These are phyloP conservation scores for Kodamaea restingae DNA, from an alignment of 805 yeast species.

Conservation along the genomic window DNA sequence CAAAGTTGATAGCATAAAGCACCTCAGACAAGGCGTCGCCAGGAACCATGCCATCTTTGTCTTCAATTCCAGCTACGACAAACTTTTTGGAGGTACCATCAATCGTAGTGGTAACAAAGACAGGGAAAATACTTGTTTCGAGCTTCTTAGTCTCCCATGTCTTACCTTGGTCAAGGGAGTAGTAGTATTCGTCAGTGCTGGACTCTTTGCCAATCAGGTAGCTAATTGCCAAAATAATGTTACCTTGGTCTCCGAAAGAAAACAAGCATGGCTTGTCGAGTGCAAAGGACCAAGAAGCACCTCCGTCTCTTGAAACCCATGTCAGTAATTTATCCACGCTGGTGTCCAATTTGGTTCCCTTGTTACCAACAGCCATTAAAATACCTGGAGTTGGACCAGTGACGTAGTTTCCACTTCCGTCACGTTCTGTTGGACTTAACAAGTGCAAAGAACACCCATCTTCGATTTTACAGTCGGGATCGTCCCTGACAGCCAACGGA, in stretches of 20 bases:
- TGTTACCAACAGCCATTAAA: slow-evolving; percentile 28
- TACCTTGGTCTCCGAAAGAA: slow-evolving; percentile 76
- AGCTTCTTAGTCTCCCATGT: slow-evolving; percentile 56
- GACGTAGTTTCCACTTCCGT: slow-evolving; percentile 41
- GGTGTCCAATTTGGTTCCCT: slow-evolving; percentile 23
- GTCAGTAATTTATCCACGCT: slow-evolving; percentile 33
- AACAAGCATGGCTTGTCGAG: slow-evolving; percentile 50
- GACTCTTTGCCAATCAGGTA: slow-evolving; percentile 15
- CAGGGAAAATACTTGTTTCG: slow-evolving; percentile 40
- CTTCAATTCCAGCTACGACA: slow-evolving; percentile 43
- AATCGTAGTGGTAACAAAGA: slow-evolving; percentile 49
- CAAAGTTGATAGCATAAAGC: slow-evolving; percentile 50
- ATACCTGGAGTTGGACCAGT: slow-evolving; percentile 56
- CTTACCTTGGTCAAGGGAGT: slow-evolving; percentile 70
- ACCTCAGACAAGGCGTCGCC: slow-evolving; percentile 14
- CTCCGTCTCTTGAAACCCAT: slow-evolving; percentile 72
- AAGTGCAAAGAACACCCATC: slow-evolving; percentile 50
- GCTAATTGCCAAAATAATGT: slow-evolving; percentile 62
- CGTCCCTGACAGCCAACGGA: slow-evolving; percentile 42
- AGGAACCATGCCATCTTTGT: slow-evolving; percentile 7
- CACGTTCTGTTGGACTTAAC: slow-evolving; percentile 25
- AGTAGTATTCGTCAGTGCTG: slow-evolving; percentile 35
- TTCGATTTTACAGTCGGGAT: slow-evolving; percentile 38
- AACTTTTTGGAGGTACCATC: slow-evolving; percentile 70
- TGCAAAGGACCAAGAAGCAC: slow-evolving; percentile 62